Conservation (phyloP, 2,329 filamentous ascomycete genomes). For the Diaporthe citriasiana region DNA sequence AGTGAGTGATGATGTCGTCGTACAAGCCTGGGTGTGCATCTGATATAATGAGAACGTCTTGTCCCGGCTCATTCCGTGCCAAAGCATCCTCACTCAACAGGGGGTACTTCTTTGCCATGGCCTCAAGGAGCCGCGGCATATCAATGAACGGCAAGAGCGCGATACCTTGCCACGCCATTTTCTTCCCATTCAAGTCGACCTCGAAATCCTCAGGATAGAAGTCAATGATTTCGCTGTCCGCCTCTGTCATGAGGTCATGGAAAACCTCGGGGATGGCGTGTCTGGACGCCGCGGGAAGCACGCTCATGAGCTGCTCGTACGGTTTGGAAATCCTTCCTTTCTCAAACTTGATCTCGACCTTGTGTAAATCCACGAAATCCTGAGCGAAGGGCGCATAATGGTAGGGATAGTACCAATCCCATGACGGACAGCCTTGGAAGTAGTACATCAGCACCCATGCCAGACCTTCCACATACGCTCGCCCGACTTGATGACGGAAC, state of each 20-base stretch:
- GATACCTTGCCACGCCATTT: slow-evolving; percentile 98
- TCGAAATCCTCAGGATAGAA: slow-evolving; percentile 97
- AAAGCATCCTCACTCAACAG: slow-evolving; percentile 82
- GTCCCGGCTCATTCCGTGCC: slow-evolving; percentile 83
- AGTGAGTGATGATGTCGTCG: slow-evolving; percentile 84
- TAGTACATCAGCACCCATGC: slow-evolving; percentile 98
- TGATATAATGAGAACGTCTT: slow-evolving; percentile 86
- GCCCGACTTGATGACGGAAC: slow-evolving; percentile 90
- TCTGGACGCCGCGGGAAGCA: slow-evolving; percentile 91
- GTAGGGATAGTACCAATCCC: slow-evolving; percentile 99
- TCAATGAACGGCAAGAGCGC: slow-evolving; percentile 96
- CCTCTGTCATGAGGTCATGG: slow-evolving; percentile 89
- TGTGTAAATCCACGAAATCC: slow-evolving; percentile 87
- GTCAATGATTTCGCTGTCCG: slow-evolving; percentile 93
- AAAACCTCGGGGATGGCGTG: slow-evolving; percentile 92
- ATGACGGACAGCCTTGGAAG: slow-evolving; percentile 97
- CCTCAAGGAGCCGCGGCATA: slow-evolving; percentile 84
- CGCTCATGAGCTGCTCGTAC: slow-evolving; percentile 98
- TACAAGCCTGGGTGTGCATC: slow-evolving; percentile 85
- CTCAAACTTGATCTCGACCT: slow-evolving; percentile 85
- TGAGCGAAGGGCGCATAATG: slow-evolving; percentile 98
- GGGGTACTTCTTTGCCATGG: slow-evolving; percentile 87
- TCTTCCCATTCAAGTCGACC: slow-evolving; percentile 96
- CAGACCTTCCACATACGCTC: slow-evolving; percentile 93
- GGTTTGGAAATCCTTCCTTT: slow-evolving; percentile 89